Evolutionary conservation across 495 filamentous ascomycete species (phyloP).

Genomic region (Penicillium simplicissimum): DNA sequence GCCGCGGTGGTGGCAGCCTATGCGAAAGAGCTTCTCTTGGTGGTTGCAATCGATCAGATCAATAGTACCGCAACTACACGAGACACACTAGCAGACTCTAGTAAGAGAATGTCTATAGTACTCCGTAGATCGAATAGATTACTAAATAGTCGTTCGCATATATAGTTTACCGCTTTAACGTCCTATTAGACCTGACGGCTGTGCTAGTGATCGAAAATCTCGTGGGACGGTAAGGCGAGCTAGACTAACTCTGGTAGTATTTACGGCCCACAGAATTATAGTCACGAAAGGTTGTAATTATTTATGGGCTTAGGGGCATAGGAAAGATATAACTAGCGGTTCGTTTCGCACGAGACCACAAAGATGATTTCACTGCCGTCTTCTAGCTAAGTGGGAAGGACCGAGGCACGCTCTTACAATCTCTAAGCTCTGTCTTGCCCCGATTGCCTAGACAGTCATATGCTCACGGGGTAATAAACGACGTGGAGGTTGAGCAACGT

Average conservation of each 20-base stretch:
- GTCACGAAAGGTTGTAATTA: slow-evolving; percentile 30
- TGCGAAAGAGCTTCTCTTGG: slow-evolving; percentile 33
- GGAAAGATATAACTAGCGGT: slow-evolving; percentile 48
- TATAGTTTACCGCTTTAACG: slow-evolving; percentile 19
- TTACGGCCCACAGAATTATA: slow-evolving; percentile 19
- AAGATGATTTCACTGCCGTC: slow-evolving; percentile 30
- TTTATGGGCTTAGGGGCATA: slow-evolving; percentile 44
- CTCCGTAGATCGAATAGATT: no score
- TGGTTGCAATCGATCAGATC: slow-evolving; percentile 12
- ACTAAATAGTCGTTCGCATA: no score
- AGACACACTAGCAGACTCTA: slow-evolving; percentile 15
- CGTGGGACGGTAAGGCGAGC: slow-evolving; percentile 28
- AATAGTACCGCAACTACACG: slow-evolving; percentile 8
- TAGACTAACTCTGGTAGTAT: no score
- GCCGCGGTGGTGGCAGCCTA: slow-evolving; percentile 39
- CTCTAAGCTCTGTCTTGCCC: slow-evolving; percentile 24
- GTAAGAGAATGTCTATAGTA: no score
- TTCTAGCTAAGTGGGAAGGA: slow-evolving; percentile 37
- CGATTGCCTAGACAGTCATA: slow-evolving; percentile 18
- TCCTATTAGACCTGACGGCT: slow-evolving; percentile 28
- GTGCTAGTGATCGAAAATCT: slow-evolving; percentile 31
- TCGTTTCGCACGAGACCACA: slow-evolving; percentile 35
- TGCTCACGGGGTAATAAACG: slow-evolving; percentile 12
- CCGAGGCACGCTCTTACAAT: slow-evolving; percentile 21
- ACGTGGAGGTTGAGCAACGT: slow-evolving; percentile 19